Conservation (phyloP, 371 early-diverging fungal species). For the Smittium culicis region DNA sequence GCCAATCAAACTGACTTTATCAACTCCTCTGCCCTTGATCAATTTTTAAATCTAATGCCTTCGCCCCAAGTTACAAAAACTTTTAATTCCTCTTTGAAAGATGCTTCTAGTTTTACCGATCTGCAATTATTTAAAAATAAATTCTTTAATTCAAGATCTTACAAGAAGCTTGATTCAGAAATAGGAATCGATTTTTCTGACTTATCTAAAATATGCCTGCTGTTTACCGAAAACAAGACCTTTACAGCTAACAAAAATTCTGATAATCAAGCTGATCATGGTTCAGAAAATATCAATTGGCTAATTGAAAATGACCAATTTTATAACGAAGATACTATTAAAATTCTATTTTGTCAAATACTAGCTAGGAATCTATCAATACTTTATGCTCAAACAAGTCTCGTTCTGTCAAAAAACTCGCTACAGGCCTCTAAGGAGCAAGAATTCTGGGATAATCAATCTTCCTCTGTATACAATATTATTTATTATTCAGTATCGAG, state of each 20-base stretch:
- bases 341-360: neutral
- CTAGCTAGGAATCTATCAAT: constrained; percentile 4
- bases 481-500: neutral
- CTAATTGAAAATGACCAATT: neutral
- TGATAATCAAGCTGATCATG: too few species aligned
- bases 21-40: neutral
- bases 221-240: too few species aligned
- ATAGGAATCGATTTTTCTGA: too few species aligned
- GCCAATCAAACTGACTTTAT: neutral
- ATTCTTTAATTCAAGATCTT: too few species aligned
- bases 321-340: constrained; percentile 2
- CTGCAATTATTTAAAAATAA: too few species aligned
- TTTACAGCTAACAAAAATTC: too few species aligned
- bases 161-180: too few species aligned
- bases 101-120: too few species aligned
- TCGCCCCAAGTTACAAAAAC: neutral
- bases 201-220: too few species aligned
- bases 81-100: too few species aligned
- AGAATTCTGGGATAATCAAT: constrained; percentile 9
- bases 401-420: constrained; percentile 1
- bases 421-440: neutral
- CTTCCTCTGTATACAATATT: neutral
- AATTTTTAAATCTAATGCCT: neutral
- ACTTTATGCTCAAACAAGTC: neutral
- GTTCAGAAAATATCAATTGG: too few species aligned